Evolutionary conservation across 192 early-diverging fungal genomes (phyloP).

Genomic region (Lobulomyces angularis): DNA sequence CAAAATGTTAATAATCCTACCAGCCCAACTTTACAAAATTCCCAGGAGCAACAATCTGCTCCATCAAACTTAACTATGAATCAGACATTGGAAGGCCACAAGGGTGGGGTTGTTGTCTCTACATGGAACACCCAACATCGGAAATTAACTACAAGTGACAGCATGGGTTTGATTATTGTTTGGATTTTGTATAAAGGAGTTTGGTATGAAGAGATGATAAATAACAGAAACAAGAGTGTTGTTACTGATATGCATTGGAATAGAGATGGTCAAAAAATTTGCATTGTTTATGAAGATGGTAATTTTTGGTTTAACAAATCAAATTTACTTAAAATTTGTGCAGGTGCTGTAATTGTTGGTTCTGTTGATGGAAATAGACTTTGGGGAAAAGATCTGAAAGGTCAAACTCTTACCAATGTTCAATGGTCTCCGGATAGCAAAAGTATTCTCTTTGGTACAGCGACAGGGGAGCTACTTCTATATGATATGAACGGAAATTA

Average conservation of each 20-base stretch:
- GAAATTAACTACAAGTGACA: slow-evolving; percentile 48
- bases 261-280: slow-evolving; percentile 36
- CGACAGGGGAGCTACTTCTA: slow-evolving; percentile 33
- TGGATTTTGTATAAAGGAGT: slow-evolving; percentile 55
- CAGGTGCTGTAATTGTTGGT: slow-evolving; percentile 49
- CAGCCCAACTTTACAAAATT: slow-evolving; percentile 8
- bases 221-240: slow-evolving; percentile 47
- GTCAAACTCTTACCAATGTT: slow-evolving; percentile 22
- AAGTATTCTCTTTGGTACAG: slow-evolving; percentile 39
- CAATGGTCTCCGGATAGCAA: slow-evolving; percentile 49
- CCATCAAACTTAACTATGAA: slow-evolving; percentile 46
- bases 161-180: slow-evolving; percentile 48
- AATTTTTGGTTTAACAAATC: neutral
- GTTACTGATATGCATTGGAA: slow-evolving; percentile 53
- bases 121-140: slow-evolving; percentile 43
- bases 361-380: slow-evolving; percentile 48
- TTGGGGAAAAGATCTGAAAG: slow-evolving; percentile 47
- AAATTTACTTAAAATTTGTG: neutral
- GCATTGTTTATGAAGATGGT: slow-evolving; percentile 51
- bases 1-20: neutral
- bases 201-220: slow-evolving; percentile 61
- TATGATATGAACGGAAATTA: slow-evolving; percentile 37
- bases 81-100: slow-evolving; percentile 48
- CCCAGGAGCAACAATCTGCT: slow-evolving; percentile 2
- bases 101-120: slow-evolving; percentile 32